Base-by-base conservation (phyloP, 169 alveolate genomes). In the Eimeria sp. region DNA sequence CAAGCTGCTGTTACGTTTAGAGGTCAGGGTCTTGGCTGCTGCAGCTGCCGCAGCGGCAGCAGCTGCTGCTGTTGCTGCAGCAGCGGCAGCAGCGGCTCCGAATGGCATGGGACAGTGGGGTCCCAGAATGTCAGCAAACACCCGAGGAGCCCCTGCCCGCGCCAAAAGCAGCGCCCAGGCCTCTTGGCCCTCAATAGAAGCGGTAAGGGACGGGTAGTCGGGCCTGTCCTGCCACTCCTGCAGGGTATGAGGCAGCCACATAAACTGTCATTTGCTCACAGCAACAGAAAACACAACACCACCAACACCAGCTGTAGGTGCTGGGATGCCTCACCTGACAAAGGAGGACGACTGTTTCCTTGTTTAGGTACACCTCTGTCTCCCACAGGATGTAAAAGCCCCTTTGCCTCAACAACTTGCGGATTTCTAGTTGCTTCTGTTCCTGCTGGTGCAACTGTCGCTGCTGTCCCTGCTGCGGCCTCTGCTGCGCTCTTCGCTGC, bases 151-250 rank as follows among this genome's bases (percentile, higher is more conserved):
- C 3, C 72, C 92, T 3, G 92, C 34, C 63, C 92, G 92, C 4
- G 72, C 76, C 30, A 84, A 34, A 47, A 84, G 57, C 25, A 84
- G 58, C 25, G 65, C 76, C 92, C 92, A 84, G 20, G 78, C 92
- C 47, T 54, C 78, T 18, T 84, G 92, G 22, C 92, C 92, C 78
- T 84, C 78, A 27, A 84, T 76, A 1, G 78, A 57, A 16, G 92
- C 16, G 45, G 58, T 18, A 58, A 84, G 30, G 61, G 92, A 54
- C 40, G 3, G 22, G 61, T 84, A 84, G 92, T 58, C 78, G 9
- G 92, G 92, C 78, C 92, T 14, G 92, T 84, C 92, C 61, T 84
- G 75, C 92, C 92, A 84, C 78, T 84, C 92, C 92, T 84, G 75
- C 49, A 54, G 70, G 49, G 27, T 14, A 57, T 14, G 51, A n/a